phyloP scores from a whole-genome alignment of 495 filamentous ascomycete species.

The Penicillium paradoxum region DNA sequence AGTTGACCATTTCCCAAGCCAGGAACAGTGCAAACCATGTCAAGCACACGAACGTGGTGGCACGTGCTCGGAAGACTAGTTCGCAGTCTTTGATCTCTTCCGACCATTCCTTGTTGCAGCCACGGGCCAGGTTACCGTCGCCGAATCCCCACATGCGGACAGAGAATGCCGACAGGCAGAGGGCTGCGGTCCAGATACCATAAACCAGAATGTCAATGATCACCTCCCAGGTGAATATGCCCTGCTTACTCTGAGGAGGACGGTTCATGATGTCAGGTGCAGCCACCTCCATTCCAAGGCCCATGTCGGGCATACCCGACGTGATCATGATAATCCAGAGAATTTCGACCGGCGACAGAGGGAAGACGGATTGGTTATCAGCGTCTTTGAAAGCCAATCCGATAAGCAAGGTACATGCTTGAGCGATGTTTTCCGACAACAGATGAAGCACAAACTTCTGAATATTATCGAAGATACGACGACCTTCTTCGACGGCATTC shows the following conservation, averaged over 20 bases:
- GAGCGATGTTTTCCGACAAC: conserved; percentile 59
- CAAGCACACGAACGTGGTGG: conserved; percentile 58
- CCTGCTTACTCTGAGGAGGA: conserved; percentile 52
- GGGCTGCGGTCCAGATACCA: conserved; percentile 54
- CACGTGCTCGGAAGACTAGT: conserved; percentile 56
- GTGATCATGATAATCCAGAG: conserved; percentile 67
- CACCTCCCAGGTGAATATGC: conserved; percentile 57
- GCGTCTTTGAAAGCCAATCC: conserved; percentile 60
- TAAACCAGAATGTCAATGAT: conserved; percentile 58
- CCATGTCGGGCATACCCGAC: conserved; percentile 59
- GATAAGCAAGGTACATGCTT: conserved; percentile 55
- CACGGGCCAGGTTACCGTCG: conserved; percentile 48
- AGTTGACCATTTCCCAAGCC: conserved; percentile 62
- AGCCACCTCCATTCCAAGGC: conserved; percentile 58
- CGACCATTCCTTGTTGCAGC: conserved; percentile 51
- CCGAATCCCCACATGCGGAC: conserved; percentile 56
- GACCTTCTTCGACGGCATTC: conserved; percentile 59
- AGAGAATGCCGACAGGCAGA: conserved; percentile 54
- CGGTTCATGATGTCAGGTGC: conserved; percentile 56
- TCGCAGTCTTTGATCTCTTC: conserved; percentile 39
- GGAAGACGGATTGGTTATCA: conserved; percentile 54
- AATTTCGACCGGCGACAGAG: conserved; percentile 59
- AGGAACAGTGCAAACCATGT: conserved; percentile 63
- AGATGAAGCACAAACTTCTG: conserved; percentile 64
- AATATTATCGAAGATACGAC: conserved; percentile 63